A percentile compares a stretch with the other conserved stretches of the same genome.
These are phyloP conservation scores for Linnemannia zychae DNA, from an alignment of 192 early-diverging fungal genomes.

Conservation along the genomic window DNA sequence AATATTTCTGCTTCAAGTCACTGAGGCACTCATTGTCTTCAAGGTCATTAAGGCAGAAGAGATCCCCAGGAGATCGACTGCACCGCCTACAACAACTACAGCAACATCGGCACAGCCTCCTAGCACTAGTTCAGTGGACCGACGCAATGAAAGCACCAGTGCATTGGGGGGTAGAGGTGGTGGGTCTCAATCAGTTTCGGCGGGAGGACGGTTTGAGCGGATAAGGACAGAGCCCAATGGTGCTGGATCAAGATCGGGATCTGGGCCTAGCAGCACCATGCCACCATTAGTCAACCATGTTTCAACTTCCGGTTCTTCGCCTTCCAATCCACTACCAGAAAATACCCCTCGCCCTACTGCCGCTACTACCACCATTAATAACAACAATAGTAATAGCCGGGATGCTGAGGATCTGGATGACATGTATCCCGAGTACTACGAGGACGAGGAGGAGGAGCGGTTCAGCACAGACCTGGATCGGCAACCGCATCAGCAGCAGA, in stretches of 20 bases:
- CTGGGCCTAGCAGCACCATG: background rate
- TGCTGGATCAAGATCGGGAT: background rate
- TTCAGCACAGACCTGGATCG: conserved; percentile 25
- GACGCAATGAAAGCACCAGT: background rate
- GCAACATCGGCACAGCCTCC: background rate
- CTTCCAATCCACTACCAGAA: background rate
- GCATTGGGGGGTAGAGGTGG: background rate
- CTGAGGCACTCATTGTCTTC: conserved; percentile 31
- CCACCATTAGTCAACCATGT: background rate
- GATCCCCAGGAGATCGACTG: background rate
- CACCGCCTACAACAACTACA: background rate
- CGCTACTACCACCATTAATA: too few species aligned
- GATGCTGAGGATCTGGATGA: background rate
- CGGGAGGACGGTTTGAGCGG: background rate
- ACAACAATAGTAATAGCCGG: background rate
- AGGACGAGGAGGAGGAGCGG: conserved; percentile 34
- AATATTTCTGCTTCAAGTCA: conserved; percentile 28
- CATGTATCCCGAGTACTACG: conserved; percentile 20
- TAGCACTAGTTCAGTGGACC: background rate
- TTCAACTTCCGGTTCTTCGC: background rate
- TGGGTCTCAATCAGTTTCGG: background rate
- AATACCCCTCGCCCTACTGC: conserved; percentile 13
- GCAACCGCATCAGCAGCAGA: background rate
- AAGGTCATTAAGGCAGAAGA: conserved; percentile 13
- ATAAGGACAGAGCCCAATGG: background rate